Evolutionary conservation across 73 alveolate genomes (phyloP).

Genomic region (Tetrahymena thermophila): DNA sequence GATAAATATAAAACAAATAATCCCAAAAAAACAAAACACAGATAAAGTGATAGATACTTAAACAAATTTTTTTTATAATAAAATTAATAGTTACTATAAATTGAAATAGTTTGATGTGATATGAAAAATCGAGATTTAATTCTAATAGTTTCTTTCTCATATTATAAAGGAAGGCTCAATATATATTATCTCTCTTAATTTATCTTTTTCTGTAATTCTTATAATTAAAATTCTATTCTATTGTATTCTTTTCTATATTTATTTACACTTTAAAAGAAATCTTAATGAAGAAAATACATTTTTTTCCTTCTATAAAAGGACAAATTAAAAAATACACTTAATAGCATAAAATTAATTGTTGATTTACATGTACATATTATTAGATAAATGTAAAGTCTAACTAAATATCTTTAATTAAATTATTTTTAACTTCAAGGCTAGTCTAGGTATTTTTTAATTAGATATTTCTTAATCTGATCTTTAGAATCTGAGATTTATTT

Average conservation of each 20-base stretch:
- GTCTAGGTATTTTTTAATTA: background rate
- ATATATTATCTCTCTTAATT: background rate
- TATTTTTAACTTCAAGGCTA: background rate
- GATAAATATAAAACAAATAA: background rate
- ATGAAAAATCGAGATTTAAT: no score
- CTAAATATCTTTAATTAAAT: background rate
- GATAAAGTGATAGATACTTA: background rate
- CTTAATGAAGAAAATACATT: no score
- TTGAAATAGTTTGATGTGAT: background rate
- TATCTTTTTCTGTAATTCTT: background rate
- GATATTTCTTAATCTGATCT: background rate
- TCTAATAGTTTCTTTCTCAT: background rate
- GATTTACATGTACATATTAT: no score
- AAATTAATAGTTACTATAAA: no score
- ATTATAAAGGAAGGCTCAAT: background rate
- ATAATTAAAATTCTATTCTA: background rate
- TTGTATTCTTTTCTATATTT: no score
- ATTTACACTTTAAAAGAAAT: no score
- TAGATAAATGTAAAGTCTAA: no score
- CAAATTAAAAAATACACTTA: no score
- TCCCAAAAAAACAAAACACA: no score
- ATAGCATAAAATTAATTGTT: background rate
- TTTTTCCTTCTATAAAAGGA: background rate
- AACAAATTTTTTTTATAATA: no score
- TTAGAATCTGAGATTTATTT: background rate